These are phyloP conservation scores for Chlamydomonas sphaeroides DNA, from an alignment of 139 green algal species.

Conservation along the genomic window DNA sequence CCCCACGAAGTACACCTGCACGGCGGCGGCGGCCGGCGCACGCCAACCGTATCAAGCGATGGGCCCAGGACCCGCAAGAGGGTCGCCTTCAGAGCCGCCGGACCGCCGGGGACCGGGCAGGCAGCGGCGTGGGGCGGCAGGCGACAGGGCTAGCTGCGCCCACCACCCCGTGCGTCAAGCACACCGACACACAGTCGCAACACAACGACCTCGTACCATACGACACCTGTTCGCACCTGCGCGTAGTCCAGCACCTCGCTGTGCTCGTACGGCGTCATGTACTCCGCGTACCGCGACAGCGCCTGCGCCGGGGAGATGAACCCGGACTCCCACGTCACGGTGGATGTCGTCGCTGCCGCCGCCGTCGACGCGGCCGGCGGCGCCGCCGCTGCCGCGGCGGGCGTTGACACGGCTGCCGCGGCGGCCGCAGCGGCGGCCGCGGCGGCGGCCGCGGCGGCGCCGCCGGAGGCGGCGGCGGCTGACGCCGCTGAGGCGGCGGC, in stretches of 20 bases:
- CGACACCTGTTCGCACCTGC: no score
- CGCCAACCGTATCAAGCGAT: no score
- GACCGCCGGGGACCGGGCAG: no score
- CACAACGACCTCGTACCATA: no score
- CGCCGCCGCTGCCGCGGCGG: not conserved
- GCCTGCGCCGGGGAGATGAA: constrained; percentile 60
- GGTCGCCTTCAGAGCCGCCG: no score
- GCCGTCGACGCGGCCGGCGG: not conserved
- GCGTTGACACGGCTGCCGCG: not conserved
- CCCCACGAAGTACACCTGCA: constrained; percentile 80
- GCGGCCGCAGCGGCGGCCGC: not conserved
- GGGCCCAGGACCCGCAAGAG: no score
- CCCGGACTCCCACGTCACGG: constrained; percentile 56
- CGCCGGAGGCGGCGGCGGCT: no score
- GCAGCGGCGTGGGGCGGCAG: no score
- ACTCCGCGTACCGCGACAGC: constrained; percentile 68
- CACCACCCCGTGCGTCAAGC: no score
- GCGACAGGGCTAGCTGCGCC: no score
- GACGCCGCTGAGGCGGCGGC: not conserved
- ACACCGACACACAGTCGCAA: no score
- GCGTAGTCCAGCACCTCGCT: constrained; percentile 84
- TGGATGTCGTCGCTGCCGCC: not conserved
- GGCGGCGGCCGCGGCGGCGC: not conserved
- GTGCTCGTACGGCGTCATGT: constrained; percentile 83
- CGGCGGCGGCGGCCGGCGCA: no score